phyloP scores from a whole-genome alignment of 441 rosid species.

The Corymbia calophylla region DNA sequence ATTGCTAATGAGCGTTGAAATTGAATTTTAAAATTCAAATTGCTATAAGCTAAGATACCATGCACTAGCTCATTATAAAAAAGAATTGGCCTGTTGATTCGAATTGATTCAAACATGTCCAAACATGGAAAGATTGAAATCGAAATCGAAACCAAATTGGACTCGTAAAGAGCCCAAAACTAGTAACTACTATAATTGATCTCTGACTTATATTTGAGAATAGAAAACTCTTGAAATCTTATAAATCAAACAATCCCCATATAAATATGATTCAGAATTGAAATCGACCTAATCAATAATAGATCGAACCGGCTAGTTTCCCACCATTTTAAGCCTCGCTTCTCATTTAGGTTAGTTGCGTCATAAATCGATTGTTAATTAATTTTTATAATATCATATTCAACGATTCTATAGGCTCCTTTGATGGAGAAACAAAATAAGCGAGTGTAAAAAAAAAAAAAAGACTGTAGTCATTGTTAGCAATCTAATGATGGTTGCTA shows the following conservation, averaged over 20 bases:
- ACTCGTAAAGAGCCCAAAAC: background rate
- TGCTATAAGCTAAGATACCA: background rate
- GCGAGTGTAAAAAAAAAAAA: background rate
- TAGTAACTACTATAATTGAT: background rate
- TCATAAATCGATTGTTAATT: background rate
- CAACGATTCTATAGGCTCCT: background rate
- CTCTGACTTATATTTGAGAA: accelerated
- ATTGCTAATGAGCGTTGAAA: background rate
- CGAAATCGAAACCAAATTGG: background rate
- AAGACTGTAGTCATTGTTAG: background rate
- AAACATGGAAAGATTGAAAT: background rate
- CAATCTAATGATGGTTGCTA: background rate
- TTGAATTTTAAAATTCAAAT: background rate
- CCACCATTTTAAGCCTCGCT: background rate
- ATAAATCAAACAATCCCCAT: background rate
- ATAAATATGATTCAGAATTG: background rate
- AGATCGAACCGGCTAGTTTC: background rate
- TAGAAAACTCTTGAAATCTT: background rate
- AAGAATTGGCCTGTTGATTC: background rate
- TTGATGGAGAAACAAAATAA: background rate
- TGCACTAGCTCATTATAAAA: background rate
- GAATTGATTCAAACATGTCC: background rate
- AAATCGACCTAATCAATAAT: background rate
- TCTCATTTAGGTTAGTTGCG: background rate
- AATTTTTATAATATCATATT: background rate